Base-by-base conservation (phyloP, 2,329 filamentous ascomycete species). In the Ceratocystis cacaofunesta region DNA sequence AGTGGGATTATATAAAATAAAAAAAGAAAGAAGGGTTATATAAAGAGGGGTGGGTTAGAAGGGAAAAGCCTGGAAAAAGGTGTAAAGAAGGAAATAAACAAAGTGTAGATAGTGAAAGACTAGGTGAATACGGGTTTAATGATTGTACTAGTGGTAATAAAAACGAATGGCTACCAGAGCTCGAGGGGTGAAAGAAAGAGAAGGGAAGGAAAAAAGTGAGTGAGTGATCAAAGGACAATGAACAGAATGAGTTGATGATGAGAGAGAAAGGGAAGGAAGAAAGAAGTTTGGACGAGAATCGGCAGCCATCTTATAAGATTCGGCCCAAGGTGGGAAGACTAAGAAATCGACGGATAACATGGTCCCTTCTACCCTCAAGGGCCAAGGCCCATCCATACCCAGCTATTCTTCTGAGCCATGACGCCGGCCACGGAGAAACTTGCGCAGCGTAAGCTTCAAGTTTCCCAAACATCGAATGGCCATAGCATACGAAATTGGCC, bases 151-250 rank as follows among this genome's bases (percentile, higher is more conserved):
- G 32, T 12, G 60, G 30, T 30, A 57, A 63, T 57, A 67, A 32
- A 58, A 58, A 65, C 17, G 50, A 67, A 50, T 64, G 48, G 63
- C 66, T 67, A 57, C 62, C 63, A 63, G 66, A 67, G 66, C 66
- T 63, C 46, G 32, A 25, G 28, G 19, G 22, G 22, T 10, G 36
- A 64, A 30, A 58, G 55, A 50, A 44, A 44, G 30, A 28, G 44
- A 43, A 30, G 19, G n/a, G 25, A 58, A 44, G 8, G 25, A 28
- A 28, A 28, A 22, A 25, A 48, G 22, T 22, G 22, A 28, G 61
- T 46, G 44, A 44, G 46, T 65, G 62, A 65, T 61, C 50, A 60
- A 67, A n/a, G 62, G 57, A 65, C 55, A 25, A 28, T 36, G 50
- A 60, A 48, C n/a, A 50, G 55, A 44, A 12, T 32, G 32, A n/a